Percentiles rank a stretch among this genome's conserved stretches.
Evolutionary conservation across 371 early-diverging fungal genomes (phyloP).

Genomic region (Parasitella parasitica): DNA sequence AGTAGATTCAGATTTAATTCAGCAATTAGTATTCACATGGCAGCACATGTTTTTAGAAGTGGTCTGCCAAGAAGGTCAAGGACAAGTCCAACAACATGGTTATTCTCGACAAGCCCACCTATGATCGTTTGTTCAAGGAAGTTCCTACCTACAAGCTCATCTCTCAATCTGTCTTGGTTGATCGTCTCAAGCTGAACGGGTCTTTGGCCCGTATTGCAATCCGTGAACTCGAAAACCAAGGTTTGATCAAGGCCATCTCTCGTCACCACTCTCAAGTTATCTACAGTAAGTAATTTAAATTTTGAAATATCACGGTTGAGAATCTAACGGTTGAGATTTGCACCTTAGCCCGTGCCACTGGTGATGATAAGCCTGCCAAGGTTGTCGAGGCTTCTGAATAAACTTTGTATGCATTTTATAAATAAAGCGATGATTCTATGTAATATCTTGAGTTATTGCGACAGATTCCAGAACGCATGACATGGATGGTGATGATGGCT

Average conservation of each 20-base stretch:
- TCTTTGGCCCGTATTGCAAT: conserved; percentile 95
- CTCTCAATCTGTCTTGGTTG: conserved; percentile 97
- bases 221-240: conserved; percentile 88
- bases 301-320: neutral
- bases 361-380: conserved; percentile 58
- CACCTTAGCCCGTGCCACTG: conserved; percentile 69
- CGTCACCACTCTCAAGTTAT: conserved; percentile 92
- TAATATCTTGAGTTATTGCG: no score
- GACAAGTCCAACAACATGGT: conserved; percentile 97
- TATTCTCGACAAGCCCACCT: conserved; percentile 86
- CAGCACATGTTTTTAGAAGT: conserved; percentile 60
- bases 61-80: conserved; percentile 95
- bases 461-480: no score
- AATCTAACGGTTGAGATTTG: neutral
- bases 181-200: conserved; percentile 97
- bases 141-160: conserved; percentile 98
- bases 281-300: conserved; percentile 70
- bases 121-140: conserved; percentile 96
- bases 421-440: neutral
- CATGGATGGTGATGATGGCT: no score
- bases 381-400: conserved; percentile 3
- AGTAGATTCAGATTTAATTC: neutral
- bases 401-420: neutral
- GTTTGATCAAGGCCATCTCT: conserved; percentile 89
- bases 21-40: neutral